A percentile compares a stretch with the other conserved stretches of the same genome.
phyloP scores from a whole-genome alignment of 345 rosid species.

The Dipteronia dyeriana region DNA sequence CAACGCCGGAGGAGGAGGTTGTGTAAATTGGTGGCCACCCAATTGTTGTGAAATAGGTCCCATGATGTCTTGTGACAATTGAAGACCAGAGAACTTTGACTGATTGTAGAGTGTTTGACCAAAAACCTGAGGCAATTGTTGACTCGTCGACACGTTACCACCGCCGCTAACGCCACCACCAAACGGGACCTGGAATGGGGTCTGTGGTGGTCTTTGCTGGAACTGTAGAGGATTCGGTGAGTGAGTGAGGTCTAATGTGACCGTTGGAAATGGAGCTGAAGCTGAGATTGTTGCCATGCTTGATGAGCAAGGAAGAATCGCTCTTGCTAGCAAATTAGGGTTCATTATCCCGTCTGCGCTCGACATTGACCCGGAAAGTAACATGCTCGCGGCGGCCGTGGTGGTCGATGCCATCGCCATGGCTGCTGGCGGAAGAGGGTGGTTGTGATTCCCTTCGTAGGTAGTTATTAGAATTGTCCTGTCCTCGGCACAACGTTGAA shows the following conservation, averaged over 20 bases:
- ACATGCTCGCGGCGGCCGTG: conserved; percentile 80
- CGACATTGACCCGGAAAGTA: conserved; percentile 91
- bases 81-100: conserved; percentile 87
- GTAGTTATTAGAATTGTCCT: conserved; percentile 82
- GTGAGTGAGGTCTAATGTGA: conserved; percentile 91
- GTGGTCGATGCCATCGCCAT: conserved; percentile 98
- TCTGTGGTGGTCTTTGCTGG: conserved; percentile 33
- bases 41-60: conserved; percentile 34
- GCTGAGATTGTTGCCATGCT: conserved; percentile 96
- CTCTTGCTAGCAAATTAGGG: conserved; percentile 79
- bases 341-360: conserved; percentile 89
- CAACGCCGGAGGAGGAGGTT: conserved; percentile 20
- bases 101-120: conserved; percentile 80
- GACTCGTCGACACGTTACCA: conserved; percentile 21
- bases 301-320: conserved; percentile 84
- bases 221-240: conserved; percentile 56
- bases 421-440: conserved; percentile 91
- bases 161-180: background rate
- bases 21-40: conserved; percentile 29
- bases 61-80: conserved; percentile 54
- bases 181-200: conserved; percentile 42
- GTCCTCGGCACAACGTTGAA: conserved; percentile 96
- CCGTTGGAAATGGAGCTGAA: conserved; percentile 93
- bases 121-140: conserved; percentile 56
- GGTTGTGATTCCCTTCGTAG: conserved; percentile 93